Conservation (phyloP, 2,329 filamentous ascomycete genomes). For the Neospermospora avenae region DNA sequence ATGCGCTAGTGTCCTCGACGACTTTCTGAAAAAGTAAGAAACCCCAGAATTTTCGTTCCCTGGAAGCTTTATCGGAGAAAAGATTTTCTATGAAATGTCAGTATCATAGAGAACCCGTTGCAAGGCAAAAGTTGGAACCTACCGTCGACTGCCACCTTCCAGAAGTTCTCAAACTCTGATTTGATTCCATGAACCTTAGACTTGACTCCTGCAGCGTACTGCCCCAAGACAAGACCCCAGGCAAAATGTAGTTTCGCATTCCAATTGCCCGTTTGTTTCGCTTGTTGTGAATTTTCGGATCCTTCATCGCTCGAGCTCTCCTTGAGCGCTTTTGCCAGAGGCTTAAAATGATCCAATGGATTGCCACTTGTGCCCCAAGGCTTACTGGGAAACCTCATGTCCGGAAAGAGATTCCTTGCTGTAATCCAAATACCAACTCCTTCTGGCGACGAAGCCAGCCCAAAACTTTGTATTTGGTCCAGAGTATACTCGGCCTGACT, state of each 20-base stretch:
- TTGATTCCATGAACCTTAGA: slow-evolving; percentile 31
- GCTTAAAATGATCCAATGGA: slow-evolving; percentile 67
- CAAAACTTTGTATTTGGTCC: slow-evolving; percentile 57
- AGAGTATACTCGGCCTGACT: slow-evolving; percentile 58
- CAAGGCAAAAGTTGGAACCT: slow-evolving; percentile 34
- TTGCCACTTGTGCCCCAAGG: slow-evolving; percentile 68
- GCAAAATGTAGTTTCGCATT: slow-evolving; percentile 81
- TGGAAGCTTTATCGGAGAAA: slow-evolving; percentile 77
- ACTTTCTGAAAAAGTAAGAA: slow-evolving; percentile 83
- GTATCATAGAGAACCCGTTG: slow-evolving; percentile 21
- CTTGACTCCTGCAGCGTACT: slow-evolving; percentile 41
- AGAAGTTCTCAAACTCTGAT: slow-evolving; percentile 68
- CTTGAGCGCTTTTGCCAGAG: slow-evolving; percentile 74
- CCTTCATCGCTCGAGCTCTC: slow-evolving; percentile 60
- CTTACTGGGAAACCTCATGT: slow-evolving; percentile 61
- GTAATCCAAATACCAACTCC: slow-evolving; percentile 86
- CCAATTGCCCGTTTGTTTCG: slow-evolving; percentile 63
- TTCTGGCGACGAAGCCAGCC: slow-evolving; percentile 77
- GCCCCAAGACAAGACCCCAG: slow-evolving; percentile 74
- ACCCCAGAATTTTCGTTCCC: slow-evolving; percentile 88
- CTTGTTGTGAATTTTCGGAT: slow-evolving; percentile 40
- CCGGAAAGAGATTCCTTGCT: slow-evolving; percentile 60
- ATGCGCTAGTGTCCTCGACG: slow-evolving; percentile 52
- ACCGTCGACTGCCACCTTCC: slow-evolving; percentile 85
- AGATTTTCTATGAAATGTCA: slow-evolving; percentile 60